Evolutionary conservation across 352 stramenopile genomes (phyloP), one percentile per base, ranked within the genome.

Genomic region (Phytophthora citricola): DNA sequence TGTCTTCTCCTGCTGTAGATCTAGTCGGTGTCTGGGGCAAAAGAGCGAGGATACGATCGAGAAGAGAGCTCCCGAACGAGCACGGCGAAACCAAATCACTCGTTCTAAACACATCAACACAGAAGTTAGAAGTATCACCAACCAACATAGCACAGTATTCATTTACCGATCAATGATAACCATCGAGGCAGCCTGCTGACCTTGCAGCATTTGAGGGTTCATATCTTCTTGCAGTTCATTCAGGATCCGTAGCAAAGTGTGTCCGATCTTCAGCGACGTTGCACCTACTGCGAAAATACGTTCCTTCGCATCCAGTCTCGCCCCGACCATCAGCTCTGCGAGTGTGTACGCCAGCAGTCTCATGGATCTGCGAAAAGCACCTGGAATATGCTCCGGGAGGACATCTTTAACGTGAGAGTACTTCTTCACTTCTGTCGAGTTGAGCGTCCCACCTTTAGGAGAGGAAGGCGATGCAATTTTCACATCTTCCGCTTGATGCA

Each of bases 261-360:
- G 82, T 8, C 86, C 86, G 22, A 94, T 88, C 58, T 94, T 94
- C 34, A 92, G 67, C 8, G 83, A 92, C 8, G 83, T 92, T 0
- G 69, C 72, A 17, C 86, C 86, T n/a, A 92, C 47, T 2, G 83
- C 74, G 46, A 86, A 92, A 36, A 94, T 91, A 15, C 77, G 77
- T 6, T 92, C 82, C 24, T 87, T 87, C 8, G 87, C 80, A 38
- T 93, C 78, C 8, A 93, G 54, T 8, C 69, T 66, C 39, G 79
- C 63, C 1, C 78, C 67, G 5, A 81, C 32, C 41, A 90, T 66
- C 50, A 89, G 75, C 36, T 91, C 83, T 3, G 72, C 81, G 5
- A 94, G 65, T 12, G 78, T 77, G 40, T 94, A 78, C 1, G 86
- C 82, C 8, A 94, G 38, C n/a, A 91, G 63, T 49, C 85, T 80